Percentiles rank a stretch among this genome's conserved stretches.
Evolutionary conservation across 2,329 filamentous ascomycete species (phyloP).

Genomic region (Claviceps digitariae): DNA sequence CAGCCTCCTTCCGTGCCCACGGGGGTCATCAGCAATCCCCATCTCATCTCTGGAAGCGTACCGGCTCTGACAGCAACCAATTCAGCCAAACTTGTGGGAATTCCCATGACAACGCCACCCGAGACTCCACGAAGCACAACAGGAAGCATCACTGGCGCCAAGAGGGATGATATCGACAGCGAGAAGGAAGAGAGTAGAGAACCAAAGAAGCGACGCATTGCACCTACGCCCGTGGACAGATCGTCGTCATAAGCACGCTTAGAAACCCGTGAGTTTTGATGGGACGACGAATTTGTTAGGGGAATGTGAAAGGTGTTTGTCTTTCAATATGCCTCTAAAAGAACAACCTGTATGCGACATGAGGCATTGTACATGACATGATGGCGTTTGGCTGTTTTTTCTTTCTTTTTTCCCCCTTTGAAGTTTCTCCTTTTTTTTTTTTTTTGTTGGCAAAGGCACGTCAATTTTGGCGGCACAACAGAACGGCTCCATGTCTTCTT

Average conservation of each 20-base stretch:
- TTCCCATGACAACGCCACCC: constrained; percentile 79
- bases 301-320: neutral
- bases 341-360: neutral
- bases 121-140: constrained; percentile 54
- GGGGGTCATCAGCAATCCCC: constrained; percentile 59
- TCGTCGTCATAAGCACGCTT: neutral
- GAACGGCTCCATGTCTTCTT: neutral
- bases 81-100: constrained; percentile 44
- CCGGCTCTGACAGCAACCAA: constrained; percentile 64
- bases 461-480: neutral
- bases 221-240: constrained; percentile 44
- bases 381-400: constrained; percentile 14
- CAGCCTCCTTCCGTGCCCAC: constrained; percentile 35
- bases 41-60: constrained; percentile 63
- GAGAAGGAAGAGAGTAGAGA: constrained; percentile 40
- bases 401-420: neutral
- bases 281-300: neutral
- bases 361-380: constrained; percentile 12
- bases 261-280: neutral
- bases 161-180: constrained; percentile 43
- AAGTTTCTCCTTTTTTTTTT: neutral
- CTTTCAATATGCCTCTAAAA: neutral
- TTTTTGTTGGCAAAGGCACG: neutral
- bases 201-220: constrained; percentile 57
- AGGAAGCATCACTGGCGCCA: constrained; percentile 27